Conservation (phyloP, 2,329 filamentous ascomycete genomes). For the Pseudogymnoascus sp. region DNA sequence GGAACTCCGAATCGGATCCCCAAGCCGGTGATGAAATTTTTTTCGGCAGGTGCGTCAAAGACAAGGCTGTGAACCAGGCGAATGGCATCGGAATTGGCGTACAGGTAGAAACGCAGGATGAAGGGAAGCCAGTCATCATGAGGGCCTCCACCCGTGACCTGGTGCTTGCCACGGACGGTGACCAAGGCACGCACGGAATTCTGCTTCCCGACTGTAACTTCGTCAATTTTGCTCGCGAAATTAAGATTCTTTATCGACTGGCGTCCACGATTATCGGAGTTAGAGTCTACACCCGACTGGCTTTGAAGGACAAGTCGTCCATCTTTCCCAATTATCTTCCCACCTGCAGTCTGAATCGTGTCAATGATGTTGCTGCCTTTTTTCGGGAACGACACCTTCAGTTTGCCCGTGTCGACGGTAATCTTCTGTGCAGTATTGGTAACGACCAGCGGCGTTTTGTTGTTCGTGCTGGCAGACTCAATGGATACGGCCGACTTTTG, state of each 20-base stretch:
- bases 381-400: conserved; percentile 17
- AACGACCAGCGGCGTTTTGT: neutral
- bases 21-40: conserved; percentile 46
- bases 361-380: conserved; percentile 14
- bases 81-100: conserved; percentile 48
- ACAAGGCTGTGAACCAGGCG: conserved; percentile 49
- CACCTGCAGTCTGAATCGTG: conserved; percentile 16
- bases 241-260: conserved; percentile 35
- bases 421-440: conserved; percentile 8
- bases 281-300: conserved; percentile 39
- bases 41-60: conserved; percentile 42
- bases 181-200: conserved; percentile 40
- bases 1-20: conserved; percentile 51
- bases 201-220: conserved; percentile 41
- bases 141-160: conserved; percentile 24
- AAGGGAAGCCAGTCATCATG: conserved; percentile 40
- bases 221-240: conserved; percentile 45
- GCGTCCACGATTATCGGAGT: conserved; percentile 30
- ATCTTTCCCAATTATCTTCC: conserved; percentile 19
- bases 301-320: conserved; percentile 47
- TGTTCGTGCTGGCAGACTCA: neutral
- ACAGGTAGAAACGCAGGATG: conserved; percentile 50
- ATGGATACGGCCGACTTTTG: conserved; percentile 9
- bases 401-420: conserved; percentile 16
- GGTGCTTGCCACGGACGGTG: conserved; percentile 24